phyloP scores from a whole-genome alignment of 1,284 basidiomycete genomes.

The Sporisorium reilianum region DNA sequence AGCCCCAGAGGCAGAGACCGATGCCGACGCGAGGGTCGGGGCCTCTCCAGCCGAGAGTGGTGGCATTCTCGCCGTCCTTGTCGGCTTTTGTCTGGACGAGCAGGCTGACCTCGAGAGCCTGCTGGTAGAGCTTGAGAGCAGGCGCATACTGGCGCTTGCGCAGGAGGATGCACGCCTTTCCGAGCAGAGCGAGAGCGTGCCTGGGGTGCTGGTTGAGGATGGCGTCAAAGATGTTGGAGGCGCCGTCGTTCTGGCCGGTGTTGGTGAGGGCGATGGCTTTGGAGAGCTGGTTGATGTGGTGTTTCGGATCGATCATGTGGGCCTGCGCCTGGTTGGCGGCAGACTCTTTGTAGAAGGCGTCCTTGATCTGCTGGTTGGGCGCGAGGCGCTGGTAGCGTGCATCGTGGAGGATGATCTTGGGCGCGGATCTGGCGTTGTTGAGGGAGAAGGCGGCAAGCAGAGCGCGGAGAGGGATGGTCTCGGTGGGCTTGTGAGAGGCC shows the following conservation, averaged over 20 bases:
- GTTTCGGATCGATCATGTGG: constrained; percentile 45
- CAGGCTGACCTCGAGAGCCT: constrained; percentile 56
- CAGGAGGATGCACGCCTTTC: constrained; percentile 63
- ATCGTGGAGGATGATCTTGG: constrained; percentile 61
- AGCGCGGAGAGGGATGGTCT: constrained; percentile 51
- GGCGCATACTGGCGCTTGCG: constrained; percentile 56
- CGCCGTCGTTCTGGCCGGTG: constrained; percentile 54
- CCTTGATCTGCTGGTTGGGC: constrained; percentile 38
- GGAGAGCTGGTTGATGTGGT: constrained; percentile 53
- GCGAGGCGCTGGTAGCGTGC: constrained; percentile 59
- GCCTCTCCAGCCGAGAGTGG: constrained; percentile 50
- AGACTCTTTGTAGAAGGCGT: constrained; percentile 50
- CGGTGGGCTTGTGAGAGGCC: constrained; percentile 47
- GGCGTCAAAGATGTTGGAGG: constrained; percentile 48
- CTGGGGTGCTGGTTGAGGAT: constrained; percentile 49
- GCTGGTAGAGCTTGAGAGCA: constrained; percentile 65
- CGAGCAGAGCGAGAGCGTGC: constrained; percentile 63
- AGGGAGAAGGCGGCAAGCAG: constrained; percentile 58
- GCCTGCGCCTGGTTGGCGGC: constrained; percentile 35
- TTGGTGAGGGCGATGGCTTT: constrained; percentile 50
- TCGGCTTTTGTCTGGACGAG: constrained; percentile 51
- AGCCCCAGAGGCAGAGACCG: constrained; percentile 65
- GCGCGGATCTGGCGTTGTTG: constrained; percentile 51
- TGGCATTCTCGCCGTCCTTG: constrained; percentile 31
- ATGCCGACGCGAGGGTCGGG: constrained; percentile 67